Evolutionary conservation across 106 monocot genomes (phyloP).

Genomic region (Triglochin maritima): DNA sequence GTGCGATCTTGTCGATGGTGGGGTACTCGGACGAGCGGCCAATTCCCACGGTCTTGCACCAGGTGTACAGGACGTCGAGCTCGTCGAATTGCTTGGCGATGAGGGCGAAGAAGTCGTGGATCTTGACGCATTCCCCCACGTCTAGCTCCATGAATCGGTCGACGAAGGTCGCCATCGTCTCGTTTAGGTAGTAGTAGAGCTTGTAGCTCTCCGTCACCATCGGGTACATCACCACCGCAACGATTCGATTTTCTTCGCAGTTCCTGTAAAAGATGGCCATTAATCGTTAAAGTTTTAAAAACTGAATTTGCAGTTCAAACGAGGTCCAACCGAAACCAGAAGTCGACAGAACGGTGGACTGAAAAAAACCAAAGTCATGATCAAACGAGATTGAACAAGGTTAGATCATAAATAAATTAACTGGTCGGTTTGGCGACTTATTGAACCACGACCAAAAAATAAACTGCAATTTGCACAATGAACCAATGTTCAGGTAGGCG

Average conservation of each 20-base stretch:
- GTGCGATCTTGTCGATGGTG: constrained; percentile 41
- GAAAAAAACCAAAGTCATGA: too few relatives aligned
- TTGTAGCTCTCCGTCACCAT: constrained; percentile 83
- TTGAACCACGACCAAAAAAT: too few relatives aligned
- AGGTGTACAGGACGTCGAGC: constrained; percentile 47
- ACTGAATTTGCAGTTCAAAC: too few relatives aligned
- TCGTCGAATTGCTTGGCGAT: constrained; percentile 80
- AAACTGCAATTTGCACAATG: too few relatives aligned
- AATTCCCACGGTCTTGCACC: constrained; percentile 48
- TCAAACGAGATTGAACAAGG: too few relatives aligned
- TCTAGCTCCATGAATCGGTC: constrained; percentile 68
- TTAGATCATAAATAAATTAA: too few relatives aligned
- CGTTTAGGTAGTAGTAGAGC: constrained; percentile 51
- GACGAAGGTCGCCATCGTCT: constrained; percentile 44
- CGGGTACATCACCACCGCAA: constrained; percentile 54
- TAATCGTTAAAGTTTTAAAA: too few relatives aligned
- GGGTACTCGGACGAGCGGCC: constrained; percentile 63
- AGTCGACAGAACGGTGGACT: too few relatives aligned
- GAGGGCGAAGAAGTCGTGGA: constrained; percentile 40
- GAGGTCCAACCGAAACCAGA: too few relatives aligned
- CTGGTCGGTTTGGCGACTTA: too few relatives aligned
- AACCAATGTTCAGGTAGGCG: too few relatives aligned
- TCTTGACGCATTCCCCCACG: constrained; percentile 40
- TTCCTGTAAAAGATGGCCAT: too few relatives aligned
- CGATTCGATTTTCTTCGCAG: constrained; percentile 52